Conservation (phyloP, 2,329 filamentous ascomycete species). For the Rosellinia necatrix region DNA sequence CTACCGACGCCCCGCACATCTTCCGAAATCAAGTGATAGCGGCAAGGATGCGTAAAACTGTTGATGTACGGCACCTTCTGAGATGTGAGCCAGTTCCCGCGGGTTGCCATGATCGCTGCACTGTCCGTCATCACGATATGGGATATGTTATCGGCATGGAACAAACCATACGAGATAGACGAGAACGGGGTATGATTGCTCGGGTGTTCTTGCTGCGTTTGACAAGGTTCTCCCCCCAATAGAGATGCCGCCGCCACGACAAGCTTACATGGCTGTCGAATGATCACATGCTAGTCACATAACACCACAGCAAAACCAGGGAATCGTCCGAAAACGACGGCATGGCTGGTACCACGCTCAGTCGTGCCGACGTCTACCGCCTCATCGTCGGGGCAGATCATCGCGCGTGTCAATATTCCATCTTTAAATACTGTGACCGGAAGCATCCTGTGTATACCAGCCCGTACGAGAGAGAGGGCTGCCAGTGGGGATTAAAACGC, state of each 20-base stretch:
- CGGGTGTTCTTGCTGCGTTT: conserved; percentile 9
- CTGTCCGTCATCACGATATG: conserved; percentile 23
- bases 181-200: conserved; percentile 23
- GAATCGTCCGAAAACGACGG: conserved; percentile 17
- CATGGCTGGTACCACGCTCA: background rate
- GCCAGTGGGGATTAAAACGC: no score
- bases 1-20: background rate
- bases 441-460: no score
- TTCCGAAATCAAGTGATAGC: conserved; percentile 11
- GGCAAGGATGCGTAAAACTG: conserved; percentile 2
- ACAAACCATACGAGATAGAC: conserved; percentile 9
- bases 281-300: conserved; percentile 26
- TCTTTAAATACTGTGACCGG: conserved; percentile 4
- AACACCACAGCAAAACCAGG: conserved; percentile 16
- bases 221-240: conserved; percentile 23
- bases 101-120: background rate
- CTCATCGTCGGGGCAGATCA: background rate
- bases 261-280: conserved; percentile 24
- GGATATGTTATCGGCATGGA: conserved; percentile 25
- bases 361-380: conserved; percentile 7
- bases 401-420: conserved; percentile 1
- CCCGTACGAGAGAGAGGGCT: no score
- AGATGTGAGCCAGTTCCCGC: conserved; percentile 11
- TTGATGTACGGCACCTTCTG: conserved; percentile 2
- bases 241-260: conserved; percentile 23